These are phyloP conservation scores for Botrytis deweyae DNA, from an alignment of 2,329 filamentous ascomycete genomes.

Conservation along the genomic window DNA sequence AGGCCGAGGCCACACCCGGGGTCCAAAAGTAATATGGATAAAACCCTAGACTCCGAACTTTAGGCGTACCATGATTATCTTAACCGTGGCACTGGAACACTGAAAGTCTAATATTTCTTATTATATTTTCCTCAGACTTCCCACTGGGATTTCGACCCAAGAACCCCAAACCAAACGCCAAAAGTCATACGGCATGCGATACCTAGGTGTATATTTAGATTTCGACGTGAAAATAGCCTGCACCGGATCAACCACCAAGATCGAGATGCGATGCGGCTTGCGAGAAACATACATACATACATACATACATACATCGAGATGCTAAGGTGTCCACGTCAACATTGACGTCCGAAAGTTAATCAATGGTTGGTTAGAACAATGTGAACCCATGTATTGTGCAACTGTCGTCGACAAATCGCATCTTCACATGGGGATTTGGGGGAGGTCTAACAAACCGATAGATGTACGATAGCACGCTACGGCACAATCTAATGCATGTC, in stretches of 20 bases:
- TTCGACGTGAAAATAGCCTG: not conserved
- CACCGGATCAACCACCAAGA: not conserved
- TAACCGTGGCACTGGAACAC: slow-evolving; percentile 4
- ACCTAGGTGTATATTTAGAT: not conserved
- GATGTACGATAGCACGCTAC: not conserved
- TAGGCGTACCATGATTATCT: slow-evolving; percentile 2
- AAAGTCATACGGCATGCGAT: not conserved
- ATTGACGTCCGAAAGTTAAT: not conserved
- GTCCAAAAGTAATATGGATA: not conserved
- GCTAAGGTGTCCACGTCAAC: not conserved
- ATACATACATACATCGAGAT: not conserved
- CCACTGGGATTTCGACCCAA: not conserved
- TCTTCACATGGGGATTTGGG: not conserved
- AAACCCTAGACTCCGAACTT: not conserved
- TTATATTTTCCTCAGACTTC: not conserved
- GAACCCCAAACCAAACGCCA: not conserved
- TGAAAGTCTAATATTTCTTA: not conserved
- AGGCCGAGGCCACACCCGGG: not conserved
- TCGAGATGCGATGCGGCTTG: not conserved
- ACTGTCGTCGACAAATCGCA: slow-evolving; percentile 5
- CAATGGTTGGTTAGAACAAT: not conserved
- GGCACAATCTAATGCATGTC: not conserved
- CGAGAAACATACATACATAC: not conserved
- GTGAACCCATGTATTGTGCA: slow-evolving; percentile 1
- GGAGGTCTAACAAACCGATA: not conserved